These are phyloP conservation scores for Globisporangium cylindrosporum DNA, from an alignment of 352 stramenopile genomes.

Conservation along the genomic window DNA sequence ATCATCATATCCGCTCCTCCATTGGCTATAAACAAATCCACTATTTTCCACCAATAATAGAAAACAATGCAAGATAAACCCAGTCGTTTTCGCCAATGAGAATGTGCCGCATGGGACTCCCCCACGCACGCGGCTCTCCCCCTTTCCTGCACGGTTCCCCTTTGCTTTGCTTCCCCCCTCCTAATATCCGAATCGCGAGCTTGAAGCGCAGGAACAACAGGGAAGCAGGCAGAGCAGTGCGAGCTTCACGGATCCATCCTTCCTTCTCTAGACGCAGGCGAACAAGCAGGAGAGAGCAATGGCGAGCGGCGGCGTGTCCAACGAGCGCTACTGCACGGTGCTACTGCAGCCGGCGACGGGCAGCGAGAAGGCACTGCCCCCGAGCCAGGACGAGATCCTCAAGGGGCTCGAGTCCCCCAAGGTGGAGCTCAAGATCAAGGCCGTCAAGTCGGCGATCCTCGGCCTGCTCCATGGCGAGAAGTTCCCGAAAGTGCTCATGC, in stretches of 20 bases:
- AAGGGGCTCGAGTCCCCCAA: conserved; percentile 96
- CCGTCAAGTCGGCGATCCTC: conserved; percentile 98
- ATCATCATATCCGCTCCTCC: too few species aligned
- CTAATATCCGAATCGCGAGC: conserved; percentile 11
- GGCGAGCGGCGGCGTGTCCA: conserved; percentile 56
- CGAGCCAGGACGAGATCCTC: conserved; percentile 95
- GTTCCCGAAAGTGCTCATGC: conserved; percentile 98
- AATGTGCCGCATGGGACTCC: conserved; percentile 3
- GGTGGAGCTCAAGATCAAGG: conserved; percentile 95
- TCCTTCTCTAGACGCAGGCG: background rate
- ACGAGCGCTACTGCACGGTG: conserved; percentile 87
- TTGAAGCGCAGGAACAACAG: conserved; percentile 11
- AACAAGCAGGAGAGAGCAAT: conserved; percentile 11
- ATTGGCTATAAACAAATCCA: background rate
- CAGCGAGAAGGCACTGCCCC: conserved; percentile 60
- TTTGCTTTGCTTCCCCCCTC: background rate
- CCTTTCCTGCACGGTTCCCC: background rate
- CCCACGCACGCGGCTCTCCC: background rate
- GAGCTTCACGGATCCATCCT: background rate
- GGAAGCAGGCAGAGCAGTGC: background rate
- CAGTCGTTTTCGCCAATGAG: conserved; percentile 4
- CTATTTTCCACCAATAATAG: background rate
- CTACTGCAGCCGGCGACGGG: conserved; percentile 58
- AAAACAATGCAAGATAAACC: background rate
- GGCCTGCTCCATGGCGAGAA: conserved; percentile 97